Evolutionary conservation across 2,329 filamentous ascomycete species (phyloP).

Genomic region (Cadophora sp.): DNA sequence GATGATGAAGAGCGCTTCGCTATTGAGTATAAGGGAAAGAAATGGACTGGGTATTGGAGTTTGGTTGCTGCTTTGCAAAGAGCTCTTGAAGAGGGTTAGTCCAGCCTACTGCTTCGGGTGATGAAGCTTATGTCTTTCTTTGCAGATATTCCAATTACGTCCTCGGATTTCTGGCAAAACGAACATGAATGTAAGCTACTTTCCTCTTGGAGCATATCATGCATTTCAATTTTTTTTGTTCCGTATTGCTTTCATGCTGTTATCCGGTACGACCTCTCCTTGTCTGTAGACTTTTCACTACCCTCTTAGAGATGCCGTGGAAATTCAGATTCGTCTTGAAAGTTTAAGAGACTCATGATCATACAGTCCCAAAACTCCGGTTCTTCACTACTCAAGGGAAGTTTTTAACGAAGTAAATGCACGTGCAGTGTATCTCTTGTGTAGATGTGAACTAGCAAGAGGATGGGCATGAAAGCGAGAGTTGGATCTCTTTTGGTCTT

Average conservation of each 20-base stretch:
- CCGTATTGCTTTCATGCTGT: background rate
- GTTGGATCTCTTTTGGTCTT: background rate
- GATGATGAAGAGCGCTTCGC: conserved; percentile 75
- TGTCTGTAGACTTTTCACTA: too few species aligned
- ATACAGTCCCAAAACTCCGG: background rate
- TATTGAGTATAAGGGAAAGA: conserved; percentile 79
- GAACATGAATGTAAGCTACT: conserved; percentile 66
- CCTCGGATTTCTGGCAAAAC: conserved; percentile 84
- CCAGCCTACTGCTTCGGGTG: conserved; percentile 8
- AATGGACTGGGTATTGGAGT: conserved; percentile 96
- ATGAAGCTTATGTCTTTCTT: conserved; percentile 34
- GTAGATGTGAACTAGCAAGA: background rate
- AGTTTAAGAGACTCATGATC: background rate
- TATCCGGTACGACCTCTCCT: too few species aligned
- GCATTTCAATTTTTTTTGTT: background rate
- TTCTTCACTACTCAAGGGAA: background rate
- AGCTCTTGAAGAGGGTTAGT: conserved; percentile 82
- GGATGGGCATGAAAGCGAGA: background rate
- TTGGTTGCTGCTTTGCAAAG: conserved; percentile 86
- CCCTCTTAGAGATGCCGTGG: too few species aligned
- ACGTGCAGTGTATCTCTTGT: background rate
- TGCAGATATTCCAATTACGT: conserved; percentile 84
- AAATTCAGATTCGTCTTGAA: too few species aligned
- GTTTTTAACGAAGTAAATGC: background rate
- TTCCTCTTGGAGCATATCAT: background rate